Conservation (phyloP, 768 basidiomycete genomes). For the Wakefieldia striispora region DNA sequence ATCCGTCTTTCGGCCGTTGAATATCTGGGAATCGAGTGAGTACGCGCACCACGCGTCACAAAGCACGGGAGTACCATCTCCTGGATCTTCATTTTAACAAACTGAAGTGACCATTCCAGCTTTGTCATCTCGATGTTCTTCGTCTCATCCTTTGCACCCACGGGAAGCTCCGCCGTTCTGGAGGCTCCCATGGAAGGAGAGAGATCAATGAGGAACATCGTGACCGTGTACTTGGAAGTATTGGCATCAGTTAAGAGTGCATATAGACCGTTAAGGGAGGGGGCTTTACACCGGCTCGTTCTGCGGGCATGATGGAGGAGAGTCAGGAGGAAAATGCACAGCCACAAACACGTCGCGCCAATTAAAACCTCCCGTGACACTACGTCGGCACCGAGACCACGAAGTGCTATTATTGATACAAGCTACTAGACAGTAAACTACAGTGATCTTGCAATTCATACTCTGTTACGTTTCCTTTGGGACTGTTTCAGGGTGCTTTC, state of each 20-base stretch:
- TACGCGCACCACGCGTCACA: neutral
- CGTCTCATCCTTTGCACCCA: conserved; percentile 49
- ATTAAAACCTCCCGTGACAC: conserved; percentile 35
- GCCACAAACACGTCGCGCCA: conserved; percentile 26
- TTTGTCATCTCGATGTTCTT: conserved; percentile 64
- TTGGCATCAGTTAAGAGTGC: conserved; percentile 7
- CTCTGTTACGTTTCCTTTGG: conserved; percentile 57
- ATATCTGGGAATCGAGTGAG: conserved; percentile 56
- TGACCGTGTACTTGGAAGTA: conserved; percentile 66
- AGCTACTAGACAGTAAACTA: neutral
- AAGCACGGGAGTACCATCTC: conserved; percentile 64
- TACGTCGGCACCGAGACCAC: no score
- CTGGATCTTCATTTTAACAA: conserved; percentile 86
- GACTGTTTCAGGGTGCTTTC: conserved; percentile 47
- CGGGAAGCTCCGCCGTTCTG: conserved; percentile 54
- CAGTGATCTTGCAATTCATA: conserved; percentile 26
- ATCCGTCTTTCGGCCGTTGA: conserved; percentile 88
- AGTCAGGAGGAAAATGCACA: conserved; percentile 14
- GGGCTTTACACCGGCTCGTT: conserved; percentile 73
- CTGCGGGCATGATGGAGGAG: conserved; percentile 59
- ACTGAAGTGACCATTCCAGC: conserved; percentile 80
- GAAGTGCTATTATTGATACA: conserved; percentile 9
- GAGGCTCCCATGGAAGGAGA: conserved; percentile 80
- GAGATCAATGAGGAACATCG: conserved; percentile 87
- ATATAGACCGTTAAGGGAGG: neutral